phyloP scores from a whole-genome alignment of 2,329 filamentous ascomycete species.

The Colletotrichum euphorbiae region DNA sequence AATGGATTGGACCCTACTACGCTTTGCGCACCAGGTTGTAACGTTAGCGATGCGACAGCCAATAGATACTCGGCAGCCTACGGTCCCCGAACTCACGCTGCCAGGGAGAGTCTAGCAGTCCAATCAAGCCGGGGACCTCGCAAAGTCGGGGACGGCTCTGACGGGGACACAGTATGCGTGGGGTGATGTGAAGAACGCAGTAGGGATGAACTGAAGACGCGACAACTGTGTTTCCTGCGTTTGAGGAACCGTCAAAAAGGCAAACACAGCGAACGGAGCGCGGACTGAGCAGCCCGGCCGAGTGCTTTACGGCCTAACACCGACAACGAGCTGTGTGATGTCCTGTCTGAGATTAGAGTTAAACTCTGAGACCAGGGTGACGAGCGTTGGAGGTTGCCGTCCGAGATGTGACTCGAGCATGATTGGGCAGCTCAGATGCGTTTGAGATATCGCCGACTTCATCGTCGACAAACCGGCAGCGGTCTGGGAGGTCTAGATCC shows the following conservation, averaged over 20 bases:
- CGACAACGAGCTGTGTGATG: conserved; percentile 15
- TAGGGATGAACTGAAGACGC: conserved; percentile 28
- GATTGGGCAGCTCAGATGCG: conserved; percentile 7
- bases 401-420: conserved; percentile 17
- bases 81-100: background rate
- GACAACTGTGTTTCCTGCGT: conserved; percentile 21
- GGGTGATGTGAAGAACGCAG: background rate
- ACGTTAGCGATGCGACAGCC: conserved; percentile 5
- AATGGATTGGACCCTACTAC: conserved; percentile 7
- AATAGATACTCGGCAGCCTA: conserved; percentile 1
- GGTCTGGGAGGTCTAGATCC: conserved; percentile 6
- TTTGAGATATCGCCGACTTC: conserved; percentile 16
- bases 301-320: conserved; percentile 22
- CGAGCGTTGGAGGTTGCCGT: background rate
- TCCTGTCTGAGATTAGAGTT: conserved; percentile 28
- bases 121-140: conserved; percentile 8
- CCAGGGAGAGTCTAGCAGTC: background rate
- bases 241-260: conserved; percentile 9
- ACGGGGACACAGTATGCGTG: background rate
- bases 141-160: background rate
- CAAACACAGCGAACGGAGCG: conserved; percentile 23
- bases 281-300: conserved; percentile 15
- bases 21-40: background rate
- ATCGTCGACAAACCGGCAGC: conserved; percentile 5
- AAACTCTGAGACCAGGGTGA: conserved; percentile 23